Percentiles rank a stretch among this genome's conserved stretches.
Evolutionary conservation across 495 filamentous ascomycete species (phyloP).

Genomic region (Daldinia decipiens): DNA sequence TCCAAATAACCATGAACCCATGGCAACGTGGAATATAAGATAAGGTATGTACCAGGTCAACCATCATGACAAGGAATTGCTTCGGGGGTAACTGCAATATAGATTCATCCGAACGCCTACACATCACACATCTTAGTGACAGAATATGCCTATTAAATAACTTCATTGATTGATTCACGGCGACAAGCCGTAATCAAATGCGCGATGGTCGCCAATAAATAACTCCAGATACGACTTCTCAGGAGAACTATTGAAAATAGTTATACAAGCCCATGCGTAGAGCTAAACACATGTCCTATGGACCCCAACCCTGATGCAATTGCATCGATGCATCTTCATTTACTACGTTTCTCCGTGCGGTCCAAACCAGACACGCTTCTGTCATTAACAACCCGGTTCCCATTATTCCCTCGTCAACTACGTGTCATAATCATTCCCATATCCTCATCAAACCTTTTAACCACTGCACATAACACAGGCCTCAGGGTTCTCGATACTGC

Average conservation of each 20-base stretch:
- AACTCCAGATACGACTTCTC: not conserved
- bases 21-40: too few relatives aligned
- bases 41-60: too few relatives aligned
- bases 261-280: constrained; percentile 21
- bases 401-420: constrained; percentile 43
- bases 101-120: too few relatives aligned
- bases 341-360: constrained; percentile 6
- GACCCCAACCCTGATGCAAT: constrained; percentile 23
- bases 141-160: constrained; percentile 22
- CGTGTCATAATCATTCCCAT: constrained; percentile 42
- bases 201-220: constrained; percentile 2
- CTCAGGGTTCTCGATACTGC: constrained; percentile 92
- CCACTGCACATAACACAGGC: constrained; percentile 92
- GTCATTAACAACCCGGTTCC: constrained; percentile 15
- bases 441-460: constrained; percentile 47
- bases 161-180: constrained; percentile 26
- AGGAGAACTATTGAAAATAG: constrained; percentile 18
- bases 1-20: too few relatives aligned
- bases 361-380: constrained; percentile 9
- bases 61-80: too few relatives aligned
- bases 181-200: constrained; percentile 9
- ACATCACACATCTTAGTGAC: not conserved
- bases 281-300: constrained; percentile 17
- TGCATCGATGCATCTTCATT: constrained; percentile 23
- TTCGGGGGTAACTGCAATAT: too few relatives aligned